These are phyloP conservation scores for Trypanosoma brucei DNA, from an alignment of 208 protist species.

Conservation along the genomic window DNA sequence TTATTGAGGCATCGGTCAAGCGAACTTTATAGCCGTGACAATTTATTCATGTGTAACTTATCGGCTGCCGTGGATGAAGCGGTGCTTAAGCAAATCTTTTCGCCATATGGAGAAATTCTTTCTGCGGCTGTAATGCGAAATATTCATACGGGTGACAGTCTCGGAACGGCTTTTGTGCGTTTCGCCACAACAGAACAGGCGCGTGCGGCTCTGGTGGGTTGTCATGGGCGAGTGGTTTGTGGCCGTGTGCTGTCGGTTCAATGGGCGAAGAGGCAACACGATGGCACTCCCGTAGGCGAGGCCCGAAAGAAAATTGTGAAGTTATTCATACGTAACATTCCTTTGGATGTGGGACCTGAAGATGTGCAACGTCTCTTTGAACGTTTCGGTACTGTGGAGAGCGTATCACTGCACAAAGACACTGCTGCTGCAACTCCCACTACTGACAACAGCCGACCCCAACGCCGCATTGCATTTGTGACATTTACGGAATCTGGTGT, in stretches of 20 bases:
- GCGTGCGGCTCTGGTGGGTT: slow-evolving; percentile 35
- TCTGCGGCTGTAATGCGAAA: slow-evolving; percentile 68
- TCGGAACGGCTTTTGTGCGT: slow-evolving; percentile 74
- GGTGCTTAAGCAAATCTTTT: slow-evolving; percentile 51
- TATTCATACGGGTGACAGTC: slow-evolving; percentile 70
- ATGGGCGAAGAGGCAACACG: slow-evolving; percentile 80
- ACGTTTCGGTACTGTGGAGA: slow-evolving; percentile 47
- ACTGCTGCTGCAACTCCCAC: slow-evolving; percentile 32
- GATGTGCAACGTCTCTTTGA: slow-evolving; percentile 43
- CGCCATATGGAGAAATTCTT: slow-evolving; percentile 54
- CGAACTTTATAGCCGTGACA: slow-evolving; percentile 60
- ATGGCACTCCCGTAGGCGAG: slow-evolving; percentile 65
- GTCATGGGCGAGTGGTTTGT: slow-evolving; percentile 37
- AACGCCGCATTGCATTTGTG: slow-evolving; percentile 51
- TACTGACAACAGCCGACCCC: background rate
- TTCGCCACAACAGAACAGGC: slow-evolving; percentile 66
- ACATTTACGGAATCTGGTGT: slow-evolving; percentile 39
- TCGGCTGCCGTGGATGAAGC: slow-evolving; percentile 48
- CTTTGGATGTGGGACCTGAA: slow-evolving; percentile 39
- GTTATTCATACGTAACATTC: slow-evolving; percentile 84
- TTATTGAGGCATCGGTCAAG: slow-evolving; percentile 15
- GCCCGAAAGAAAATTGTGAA: slow-evolving; percentile 65
- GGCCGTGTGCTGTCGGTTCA: slow-evolving; percentile 63
- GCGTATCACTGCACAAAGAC: slow-evolving; percentile 64
- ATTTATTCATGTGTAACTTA: slow-evolving; percentile 77